Conservation (phyloP, 2,329 filamentous ascomycete genomes). For the Phaeomoniella chlamydospora region DNA sequence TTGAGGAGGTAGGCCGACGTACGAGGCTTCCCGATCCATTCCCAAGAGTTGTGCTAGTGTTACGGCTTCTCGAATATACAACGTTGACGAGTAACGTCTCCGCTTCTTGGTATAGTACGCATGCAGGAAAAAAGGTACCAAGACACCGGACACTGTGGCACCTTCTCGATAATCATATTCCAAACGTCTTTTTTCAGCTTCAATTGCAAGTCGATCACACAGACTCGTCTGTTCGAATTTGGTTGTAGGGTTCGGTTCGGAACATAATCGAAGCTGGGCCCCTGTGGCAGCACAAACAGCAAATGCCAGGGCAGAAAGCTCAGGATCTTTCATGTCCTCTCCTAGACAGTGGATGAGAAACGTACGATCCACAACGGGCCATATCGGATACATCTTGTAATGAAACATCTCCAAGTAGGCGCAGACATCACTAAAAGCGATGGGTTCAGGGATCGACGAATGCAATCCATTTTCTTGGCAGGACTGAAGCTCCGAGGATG, state of each 20-base stretch:
- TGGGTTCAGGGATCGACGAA: too few relatives aligned
- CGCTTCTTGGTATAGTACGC: slow-evolving; percentile 31
- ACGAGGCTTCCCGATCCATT: slow-evolving; percentile 29
- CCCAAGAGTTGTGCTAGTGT: slow-evolving; percentile 35
- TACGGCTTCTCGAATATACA: slow-evolving; percentile 37
- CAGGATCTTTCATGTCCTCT: background rate
- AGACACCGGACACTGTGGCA: slow-evolving; percentile 24
- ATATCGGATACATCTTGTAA: slow-evolving; percentile 2
- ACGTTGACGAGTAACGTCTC: slow-evolving; percentile 30
- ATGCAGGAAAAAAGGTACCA: slow-evolving; percentile 37
- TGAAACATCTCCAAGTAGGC: slow-evolving; percentile 1
- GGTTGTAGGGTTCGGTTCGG: background rate
- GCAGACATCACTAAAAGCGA: background rate
- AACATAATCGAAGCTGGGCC: background rate
- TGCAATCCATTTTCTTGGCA: too few relatives aligned
- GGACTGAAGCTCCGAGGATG: too few relatives aligned
- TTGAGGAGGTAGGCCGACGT: slow-evolving; percentile 17
- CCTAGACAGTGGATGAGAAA: background rate
- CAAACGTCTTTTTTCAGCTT: background rate
- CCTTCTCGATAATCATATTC: slow-evolving; percentile 1
- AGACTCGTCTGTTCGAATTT: background rate
- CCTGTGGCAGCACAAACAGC: slow-evolving; percentile 1
- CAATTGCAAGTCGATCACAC: slow-evolving; percentile 1
- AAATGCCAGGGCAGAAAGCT: background rate
- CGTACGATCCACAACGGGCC: background rate